Evolutionary conservation across 495 filamentous ascomycete genomes (phyloP), one percentile per base, ranked within the genome.

Genomic region (Rostrohypoxylon terebratum): DNA sequence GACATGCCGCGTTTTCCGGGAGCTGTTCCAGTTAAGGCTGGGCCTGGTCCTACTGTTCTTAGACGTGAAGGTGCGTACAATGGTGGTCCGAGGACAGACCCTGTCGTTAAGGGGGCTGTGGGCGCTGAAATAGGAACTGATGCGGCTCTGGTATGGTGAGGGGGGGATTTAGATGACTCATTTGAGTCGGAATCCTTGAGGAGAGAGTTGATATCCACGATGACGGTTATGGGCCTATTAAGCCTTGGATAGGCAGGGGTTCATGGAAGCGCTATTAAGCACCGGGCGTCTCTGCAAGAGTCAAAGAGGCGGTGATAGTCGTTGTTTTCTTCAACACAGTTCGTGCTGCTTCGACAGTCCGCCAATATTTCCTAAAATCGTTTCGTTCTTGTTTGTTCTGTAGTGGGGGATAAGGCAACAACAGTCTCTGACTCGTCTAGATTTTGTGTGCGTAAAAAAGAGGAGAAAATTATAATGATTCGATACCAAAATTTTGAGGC

Each of bases 121-220:
- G 76, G 66, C 63, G 82, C 69, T 67, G 83, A 74, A 50, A 82
- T 77, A 34, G 86, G 84, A 42, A 84, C 80, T 54, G 86, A 84
- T 62, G 83, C 74, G 63, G 85, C 81, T 81, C 84, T 81, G 7
- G 83, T 82, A 54, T 87, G 83, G 74, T 85, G 86, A 77, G 83
- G 76, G 64, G 85, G 79, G 73, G 85, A 84, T 73, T 80, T 83
- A 79, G 85, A 79, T 81, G 90, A 87, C 87, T 92, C 91, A 87
- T 92, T 90, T 85, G 92, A 92, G 90, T 92, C 91, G 83, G 90
- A 83, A 77, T 86, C 86, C 84, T 91, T 92, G 79, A 94, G 87
- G 75, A 94, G 87, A 57, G 89, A 89, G 85, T 90, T 87, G 91
- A 94, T 93, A 93, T 94, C 92, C 92, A 94, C 91, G 88, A 86